Base-by-base conservation (phyloP, 2,329 filamentous ascomycete species). In the Penicillium oxalicum region DNA sequence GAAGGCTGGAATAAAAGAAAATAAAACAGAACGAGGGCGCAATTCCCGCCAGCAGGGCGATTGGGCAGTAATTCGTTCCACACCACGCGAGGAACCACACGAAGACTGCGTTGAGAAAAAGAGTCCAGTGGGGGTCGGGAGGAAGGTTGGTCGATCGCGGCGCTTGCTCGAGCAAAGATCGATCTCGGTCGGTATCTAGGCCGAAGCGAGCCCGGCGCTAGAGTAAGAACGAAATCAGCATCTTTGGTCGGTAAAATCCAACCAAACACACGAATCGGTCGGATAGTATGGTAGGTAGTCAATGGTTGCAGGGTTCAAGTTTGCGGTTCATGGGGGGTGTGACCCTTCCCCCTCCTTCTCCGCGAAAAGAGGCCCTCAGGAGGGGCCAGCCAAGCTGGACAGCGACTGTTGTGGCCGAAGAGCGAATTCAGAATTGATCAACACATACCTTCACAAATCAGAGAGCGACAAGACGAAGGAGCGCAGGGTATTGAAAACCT, bases 381-480 rank as follows among this genome's bases (percentile, higher is more conserved):
- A 18, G 12, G 28, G 32, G 40, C 27, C 40, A 43, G 29, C 29
- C 7, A 47, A 35, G 38, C 44, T 44, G 42, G 36, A 37, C 38
- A 49, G 26, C 45, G 29, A 36, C 5, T 18, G 18, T 18, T 18
- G 5, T 43, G 34, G 24, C 28, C 9, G 32, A 12, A 25, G n/a
- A 33, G 39, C 25, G 25, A 27, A 7, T 6, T 9, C 13, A 25
- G n/a, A 37, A 18, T 47, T 39, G 13, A 53, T 44, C 25, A 25
- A 32, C 33, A 51, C 62, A 49, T 63, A 68, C 65, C 61, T 62
- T 65, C 58, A 59, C 55, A 54, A 59, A 54, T 50, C 54, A 66
- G 62, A 52, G 63, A 66, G 54, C 58, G 62, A 67, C 62, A 53
- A 56, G 50, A 56, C 61, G 58, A 49, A 45, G 50, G 48, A 55